These are phyloP conservation scores for Didymella glomerata DNA, from an alignment of 2,329 filamentous ascomycete species.

Conservation along the genomic window DNA sequence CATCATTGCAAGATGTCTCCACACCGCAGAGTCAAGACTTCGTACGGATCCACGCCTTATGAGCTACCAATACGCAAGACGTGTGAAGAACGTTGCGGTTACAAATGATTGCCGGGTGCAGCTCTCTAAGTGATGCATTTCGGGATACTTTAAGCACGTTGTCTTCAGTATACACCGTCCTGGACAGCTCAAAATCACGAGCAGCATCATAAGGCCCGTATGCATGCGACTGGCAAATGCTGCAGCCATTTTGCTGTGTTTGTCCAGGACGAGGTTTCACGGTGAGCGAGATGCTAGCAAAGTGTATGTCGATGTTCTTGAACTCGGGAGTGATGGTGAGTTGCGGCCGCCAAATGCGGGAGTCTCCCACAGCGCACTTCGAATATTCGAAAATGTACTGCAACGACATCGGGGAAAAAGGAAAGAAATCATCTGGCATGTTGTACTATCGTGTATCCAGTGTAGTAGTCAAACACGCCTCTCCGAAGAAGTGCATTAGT, in stretches of 20 bases:
- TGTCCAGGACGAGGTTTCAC: neutral
- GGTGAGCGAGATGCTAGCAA: neutral
- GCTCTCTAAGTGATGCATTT: neutral
- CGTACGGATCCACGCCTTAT: neutral
- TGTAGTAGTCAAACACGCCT: neutral
- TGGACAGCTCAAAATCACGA: neutral
- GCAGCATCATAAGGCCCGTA: neutral
- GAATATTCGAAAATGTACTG: neutral
- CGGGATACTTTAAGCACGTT: neutral
- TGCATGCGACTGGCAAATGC: neutral
- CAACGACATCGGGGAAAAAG: neutral
- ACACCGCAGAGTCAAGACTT: neutral
- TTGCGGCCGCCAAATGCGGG: constrained; percentile 11
- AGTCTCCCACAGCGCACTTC: constrained; percentile 8
- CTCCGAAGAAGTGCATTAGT: no score
- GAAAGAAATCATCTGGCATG: no score
- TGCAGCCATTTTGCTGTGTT: neutral
- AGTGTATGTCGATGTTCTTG: neutral
- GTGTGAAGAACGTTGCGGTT: neutral
- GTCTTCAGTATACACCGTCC: neutral
- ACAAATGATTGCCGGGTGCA: neutral
- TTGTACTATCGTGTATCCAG: neutral
- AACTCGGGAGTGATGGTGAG: neutral
- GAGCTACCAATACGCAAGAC: no score
- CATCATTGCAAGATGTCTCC: neutral